Evolutionary conservation across 2,329 filamentous ascomycete species (phyloP), one percentile per base, ranked within the genome.

Genomic region (Cladosporium austrohemisphaericum): DNA sequence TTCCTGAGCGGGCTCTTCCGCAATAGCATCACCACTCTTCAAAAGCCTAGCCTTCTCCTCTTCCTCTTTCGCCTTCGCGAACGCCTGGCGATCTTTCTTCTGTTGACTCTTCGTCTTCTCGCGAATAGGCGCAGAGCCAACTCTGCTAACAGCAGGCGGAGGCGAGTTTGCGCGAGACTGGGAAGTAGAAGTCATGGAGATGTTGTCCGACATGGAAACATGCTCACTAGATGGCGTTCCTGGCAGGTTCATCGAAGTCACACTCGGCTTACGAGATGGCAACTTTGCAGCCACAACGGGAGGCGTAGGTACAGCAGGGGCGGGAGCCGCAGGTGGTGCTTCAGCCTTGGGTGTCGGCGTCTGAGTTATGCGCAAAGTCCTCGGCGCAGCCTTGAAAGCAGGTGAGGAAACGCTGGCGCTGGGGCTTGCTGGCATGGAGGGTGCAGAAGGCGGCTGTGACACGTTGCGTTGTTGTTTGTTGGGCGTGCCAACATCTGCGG

Each of bases 81-180:
- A 59, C 51, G 67, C 65, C 50, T 67, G 64, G 3, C 66, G 58
- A 60, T 87, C 81, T 67, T 91, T 92, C 63, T 86, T 85, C 63
- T 86, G 80, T 64, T 88, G 84, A 60, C 83, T 89, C 71, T 90
- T 91, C 7, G 86, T 89, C 37, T 84, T 86, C 18, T 74, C 72
- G 52, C 85, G 77, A 3, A 87, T 74, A 11, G 84, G 81, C 4
- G 85, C 85, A 38, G 81, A 81, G 4, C 86, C 86, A 40, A 89
- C 73, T 58, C 77, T 84, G 3, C 74, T 58, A 18, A 18, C 44
- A 43, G 71, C 23, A 78, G 78, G 85, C 20, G 73, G 72, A 3
- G 87, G 86, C 3, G 86, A 89, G 61, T 76, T 86, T 13, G 86
- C 81, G 35, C 86, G 79, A 11, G 87, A 88, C 26, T 86, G 69